A percentile compares a stretch with the other conserved stretches of the same genome.
These are phyloP conservation scores for Neurospora sp. DNA, from an alignment of 495 filamentous ascomycete genomes.

Conservation along the genomic window DNA sequence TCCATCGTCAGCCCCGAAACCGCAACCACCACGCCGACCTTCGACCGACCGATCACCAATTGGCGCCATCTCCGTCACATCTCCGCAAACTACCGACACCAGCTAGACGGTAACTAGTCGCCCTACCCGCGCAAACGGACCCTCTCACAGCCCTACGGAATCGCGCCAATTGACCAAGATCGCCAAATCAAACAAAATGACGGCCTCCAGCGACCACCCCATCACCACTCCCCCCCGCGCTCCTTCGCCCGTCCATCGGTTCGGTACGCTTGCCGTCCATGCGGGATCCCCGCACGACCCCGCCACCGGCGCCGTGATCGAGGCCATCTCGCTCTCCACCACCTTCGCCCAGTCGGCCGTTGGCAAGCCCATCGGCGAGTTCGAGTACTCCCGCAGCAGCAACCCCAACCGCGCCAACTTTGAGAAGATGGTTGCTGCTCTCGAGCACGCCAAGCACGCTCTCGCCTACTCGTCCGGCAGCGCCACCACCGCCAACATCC, in stretches of 20 bases:
- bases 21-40: not conserved
- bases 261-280: slow-evolving; percentile 91
- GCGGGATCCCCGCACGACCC: slow-evolving; percentile 86
- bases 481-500: slow-evolving; percentile 82
- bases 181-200: slow-evolving; percentile 19
- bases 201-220: slow-evolving; percentile 26
- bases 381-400: slow-evolving; percentile 84
- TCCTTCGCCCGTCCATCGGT: slow-evolving; percentile 42
- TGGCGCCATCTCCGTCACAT: not conserved
- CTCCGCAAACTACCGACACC: not conserved
- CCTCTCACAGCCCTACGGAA: not conserved
- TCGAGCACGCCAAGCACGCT: slow-evolving; percentile 87
- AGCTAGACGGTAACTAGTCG: not conserved
- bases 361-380: slow-evolving; percentile 71
- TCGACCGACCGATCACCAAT: not conserved
- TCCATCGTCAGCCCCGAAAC: not conserved
- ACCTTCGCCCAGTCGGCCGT: slow-evolving; percentile 83
- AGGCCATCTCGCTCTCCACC: slow-evolving; percentile 88
- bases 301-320: slow-evolving; percentile 87
- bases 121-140: not conserved
- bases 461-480: slow-evolving; percentile 93
- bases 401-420: slow-evolving; percentile 96
- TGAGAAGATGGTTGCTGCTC: slow-evolving; percentile 77
- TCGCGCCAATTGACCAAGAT: not conserved
- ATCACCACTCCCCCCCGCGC: slow-evolving; percentile 34